These are phyloP conservation scores for Fusarium sp. DNA, from an alignment of 2,329 filamentous ascomycete species.

Conservation along the genomic window DNA sequence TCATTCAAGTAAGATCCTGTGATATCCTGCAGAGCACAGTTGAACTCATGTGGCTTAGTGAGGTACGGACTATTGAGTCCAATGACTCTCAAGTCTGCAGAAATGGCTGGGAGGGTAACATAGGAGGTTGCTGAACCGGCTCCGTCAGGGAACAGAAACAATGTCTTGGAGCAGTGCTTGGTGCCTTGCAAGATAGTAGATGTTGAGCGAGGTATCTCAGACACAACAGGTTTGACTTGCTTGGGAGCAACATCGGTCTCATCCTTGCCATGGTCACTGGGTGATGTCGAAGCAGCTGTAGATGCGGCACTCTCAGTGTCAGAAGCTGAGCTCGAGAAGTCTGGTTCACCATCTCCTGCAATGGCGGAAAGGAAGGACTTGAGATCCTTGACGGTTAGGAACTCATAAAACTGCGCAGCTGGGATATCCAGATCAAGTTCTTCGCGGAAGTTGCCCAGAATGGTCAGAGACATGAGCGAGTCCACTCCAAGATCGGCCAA, in stretches of 20 bases:
- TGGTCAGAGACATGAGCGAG: constrained; percentile 69
- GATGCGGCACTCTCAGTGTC: no score
- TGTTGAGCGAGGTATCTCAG: background rate
- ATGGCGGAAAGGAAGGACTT: background rate
- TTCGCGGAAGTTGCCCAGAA: constrained; percentile 67
- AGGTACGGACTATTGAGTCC: constrained; percentile 3
- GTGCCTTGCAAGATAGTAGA: constrained; percentile 1
- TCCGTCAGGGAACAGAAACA: background rate
- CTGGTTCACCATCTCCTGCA: background rate
- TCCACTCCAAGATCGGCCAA: constrained; percentile 71
- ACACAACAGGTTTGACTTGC: no score
- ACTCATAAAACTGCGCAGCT: background rate
- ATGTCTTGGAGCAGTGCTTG: background rate
- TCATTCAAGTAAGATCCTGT: background rate
- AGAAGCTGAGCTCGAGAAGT: background rate
- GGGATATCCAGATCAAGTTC: constrained; percentile 61
- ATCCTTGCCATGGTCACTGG: no score
- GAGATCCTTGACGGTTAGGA: background rate
- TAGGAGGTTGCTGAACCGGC: constrained; percentile 1
- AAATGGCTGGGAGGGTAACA: background rate
- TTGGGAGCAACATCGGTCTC: no score
- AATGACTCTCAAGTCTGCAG: background rate
- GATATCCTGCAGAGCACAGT: background rate
- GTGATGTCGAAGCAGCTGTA: no score
- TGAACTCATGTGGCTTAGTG: constrained; percentile 1